Conservation (phyloP, 805 yeast genomes). For the Pichia kluyveri region DNA sequence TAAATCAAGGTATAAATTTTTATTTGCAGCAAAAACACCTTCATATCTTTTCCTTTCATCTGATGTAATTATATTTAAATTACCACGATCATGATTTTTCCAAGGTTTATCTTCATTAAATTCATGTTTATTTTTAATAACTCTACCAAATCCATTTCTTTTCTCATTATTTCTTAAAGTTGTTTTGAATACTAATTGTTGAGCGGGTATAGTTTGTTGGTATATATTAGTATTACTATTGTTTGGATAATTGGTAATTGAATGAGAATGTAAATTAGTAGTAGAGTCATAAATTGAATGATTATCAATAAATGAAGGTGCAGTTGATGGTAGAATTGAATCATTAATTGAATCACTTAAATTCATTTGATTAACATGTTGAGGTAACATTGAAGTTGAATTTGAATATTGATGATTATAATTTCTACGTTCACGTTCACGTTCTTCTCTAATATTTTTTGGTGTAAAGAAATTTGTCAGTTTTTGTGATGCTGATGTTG, state of each 20-base stretch:
- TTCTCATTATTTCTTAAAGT: slow-evolving; percentile 33
- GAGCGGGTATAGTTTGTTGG: neutral
- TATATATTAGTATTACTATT: neutral
- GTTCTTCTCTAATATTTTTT: neutral
- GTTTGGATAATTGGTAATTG: neutral
- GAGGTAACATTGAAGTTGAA: slow-evolving; percentile 2
- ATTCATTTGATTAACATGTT: neutral
- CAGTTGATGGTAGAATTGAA: neutral
- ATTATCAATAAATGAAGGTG: neutral
- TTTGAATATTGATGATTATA: neutral
- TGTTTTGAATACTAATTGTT: slow-evolving; percentile 35
- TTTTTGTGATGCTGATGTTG: slow-evolving; percentile 1
- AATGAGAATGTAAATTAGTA: neutral
- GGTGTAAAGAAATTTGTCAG: slow-evolving; percentile 3
- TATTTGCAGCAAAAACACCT: slow-evolving; percentile 88
- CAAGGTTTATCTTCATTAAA: slow-evolving; percentile 91
- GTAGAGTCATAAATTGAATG: no score
- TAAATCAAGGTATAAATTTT: slow-evolving; percentile 44
- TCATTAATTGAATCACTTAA: neutral
- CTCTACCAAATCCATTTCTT: slow-evolving; percentile 19
- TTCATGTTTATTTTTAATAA: slow-evolving; percentile 26
- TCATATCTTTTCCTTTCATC: slow-evolving; percentile 83
- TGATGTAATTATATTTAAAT: slow-evolving; percentile 23
- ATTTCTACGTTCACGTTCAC: neutral
- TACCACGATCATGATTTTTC: slow-evolving; percentile 64